phyloP scores from a whole-genome alignment of 2,329 filamentous ascomycete genomes.

The Diaporthe ampelina region DNA sequence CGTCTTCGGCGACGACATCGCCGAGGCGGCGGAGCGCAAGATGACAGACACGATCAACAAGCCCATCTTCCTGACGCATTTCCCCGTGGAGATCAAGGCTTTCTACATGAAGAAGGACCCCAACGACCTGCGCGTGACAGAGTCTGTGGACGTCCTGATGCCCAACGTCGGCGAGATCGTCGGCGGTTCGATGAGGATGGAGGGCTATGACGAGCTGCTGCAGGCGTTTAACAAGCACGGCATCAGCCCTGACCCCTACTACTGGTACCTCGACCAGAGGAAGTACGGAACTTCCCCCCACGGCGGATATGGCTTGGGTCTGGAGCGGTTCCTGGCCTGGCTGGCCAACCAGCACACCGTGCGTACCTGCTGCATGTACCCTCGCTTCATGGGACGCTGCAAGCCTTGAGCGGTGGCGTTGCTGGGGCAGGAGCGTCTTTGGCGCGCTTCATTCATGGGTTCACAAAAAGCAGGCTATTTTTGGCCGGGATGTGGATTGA shows the following conservation, averaged over 20 bases:
- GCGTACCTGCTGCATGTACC: slow-evolving; percentile 79
- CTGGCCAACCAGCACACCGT: slow-evolving; percentile 75
- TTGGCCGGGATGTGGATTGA: slow-evolving; percentile 13
- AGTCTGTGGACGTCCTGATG: slow-evolving; percentile 89
- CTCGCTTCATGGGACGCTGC: slow-evolving; percentile 85
- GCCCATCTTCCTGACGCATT: slow-evolving; percentile 97
- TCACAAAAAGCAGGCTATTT: neutral
- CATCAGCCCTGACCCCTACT: slow-evolving; percentile 88
- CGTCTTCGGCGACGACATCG: slow-evolving; percentile 96
- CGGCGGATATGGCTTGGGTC: slow-evolving; percentile 91
- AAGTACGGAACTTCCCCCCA: slow-evolving; percentile 96
- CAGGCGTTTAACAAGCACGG: slow-evolving; percentile 88
- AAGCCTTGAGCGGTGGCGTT: slow-evolving; percentile 69
- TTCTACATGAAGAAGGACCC: slow-evolving; percentile 98
- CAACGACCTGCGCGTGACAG: slow-evolving; percentile 85
- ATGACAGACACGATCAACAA: slow-evolving; percentile 98
- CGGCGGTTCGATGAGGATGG: slow-evolving; percentile 96
- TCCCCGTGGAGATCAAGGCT: slow-evolving; percentile 97
- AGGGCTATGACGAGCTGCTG: slow-evolving; percentile 90
- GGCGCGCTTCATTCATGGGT: neutral
- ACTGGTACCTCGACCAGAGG: slow-evolving; percentile 98
- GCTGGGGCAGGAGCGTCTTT: neutral
- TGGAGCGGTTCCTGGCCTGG: slow-evolving; percentile 83
- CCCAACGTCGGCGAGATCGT: slow-evolving; percentile 98
- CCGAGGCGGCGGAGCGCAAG: slow-evolving; percentile 93